These are phyloP conservation scores for Scheffersomyces quercinus DNA, from an alignment of 1,139 yeast genomes.

Conservation along the genomic window DNA sequence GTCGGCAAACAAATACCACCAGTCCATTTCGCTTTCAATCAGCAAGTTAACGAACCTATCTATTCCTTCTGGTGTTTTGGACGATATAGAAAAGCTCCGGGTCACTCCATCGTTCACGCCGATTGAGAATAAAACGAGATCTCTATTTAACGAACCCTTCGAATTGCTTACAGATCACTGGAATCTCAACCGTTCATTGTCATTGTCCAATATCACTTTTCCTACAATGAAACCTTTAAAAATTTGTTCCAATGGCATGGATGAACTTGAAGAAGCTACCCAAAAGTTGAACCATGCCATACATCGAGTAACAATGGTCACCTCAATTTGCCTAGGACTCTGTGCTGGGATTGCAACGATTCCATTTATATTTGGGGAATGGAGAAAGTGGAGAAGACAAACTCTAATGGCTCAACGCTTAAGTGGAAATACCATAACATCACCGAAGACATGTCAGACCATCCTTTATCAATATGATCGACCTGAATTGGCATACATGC, in stretches of 20 bases:
- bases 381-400: constrained; percentile 51
- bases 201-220: constrained; percentile 6
- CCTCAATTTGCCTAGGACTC: constrained; percentile 41
- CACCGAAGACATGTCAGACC: not conserved
- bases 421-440: constrained; percentile 2
- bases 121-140: constrained; percentile 12
- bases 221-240: constrained; percentile 2
- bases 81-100: constrained; percentile 11
- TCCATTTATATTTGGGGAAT: constrained; percentile 46
- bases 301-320: constrained; percentile 30
- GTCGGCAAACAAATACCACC: constrained; percentile 25
- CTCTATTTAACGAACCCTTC: constrained; percentile 12
- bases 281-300: constrained; percentile 26
- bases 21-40: constrained; percentile 60
- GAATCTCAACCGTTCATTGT: constrained; percentile 16
- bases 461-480: not conserved
- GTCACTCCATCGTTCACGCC: constrained; percentile 11
- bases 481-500: not conserved
- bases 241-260: constrained; percentile 5
- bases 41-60: constrained; percentile 53
- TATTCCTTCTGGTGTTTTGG: constrained; percentile 47
- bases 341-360: constrained; percentile 26
- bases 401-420: constrained; percentile 24
- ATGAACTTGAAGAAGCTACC: constrained; percentile 26
- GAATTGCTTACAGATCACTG: constrained; percentile 38